Conservation (phyloP, 768 basidiomycete species). For the Asterophora lycoperdoides region DNA sequence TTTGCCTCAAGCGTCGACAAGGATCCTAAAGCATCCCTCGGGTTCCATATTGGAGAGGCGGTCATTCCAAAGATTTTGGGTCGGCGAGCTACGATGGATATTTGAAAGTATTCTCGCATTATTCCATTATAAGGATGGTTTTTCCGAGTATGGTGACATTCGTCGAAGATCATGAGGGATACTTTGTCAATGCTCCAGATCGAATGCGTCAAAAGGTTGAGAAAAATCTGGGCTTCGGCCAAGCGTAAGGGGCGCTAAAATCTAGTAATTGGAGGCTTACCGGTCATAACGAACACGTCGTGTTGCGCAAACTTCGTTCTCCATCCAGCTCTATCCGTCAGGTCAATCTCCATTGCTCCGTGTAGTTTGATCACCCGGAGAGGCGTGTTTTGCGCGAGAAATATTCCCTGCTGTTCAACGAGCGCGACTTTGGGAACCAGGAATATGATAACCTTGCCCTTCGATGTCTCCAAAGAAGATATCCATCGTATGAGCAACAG, state of each 20-base stretch:
- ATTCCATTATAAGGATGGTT: constrained; percentile 77
- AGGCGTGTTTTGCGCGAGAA: constrained; percentile 59
- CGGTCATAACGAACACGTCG: constrained; percentile 85
- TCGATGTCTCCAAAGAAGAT: constrained; percentile 42
- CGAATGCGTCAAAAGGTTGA: constrained; percentile 77
- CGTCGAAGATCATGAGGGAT: constrained; percentile 73
- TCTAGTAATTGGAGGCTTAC: constrained; percentile 30
- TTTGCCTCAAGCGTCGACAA: constrained; percentile 63
- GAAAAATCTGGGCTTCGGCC: constrained; percentile 69
- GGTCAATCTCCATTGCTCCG: constrained; percentile 67
- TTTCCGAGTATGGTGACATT: constrained; percentile 75
- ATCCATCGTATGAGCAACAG: constrained; percentile 77
- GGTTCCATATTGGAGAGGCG: constrained; percentile 84
- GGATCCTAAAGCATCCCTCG: constrained; percentile 61
- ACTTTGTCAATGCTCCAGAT: constrained; percentile 71
- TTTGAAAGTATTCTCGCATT: constrained; percentile 60
- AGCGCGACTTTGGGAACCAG: constrained; percentile 83
- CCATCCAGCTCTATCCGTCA: constrained; percentile 67
- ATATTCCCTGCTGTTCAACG: constrained; percentile 77
- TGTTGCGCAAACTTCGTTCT: constrained; percentile 51
- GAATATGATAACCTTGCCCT: constrained; percentile 67
- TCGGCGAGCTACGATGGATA: constrained; percentile 39
- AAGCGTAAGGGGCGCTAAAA: background rate
- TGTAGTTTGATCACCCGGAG: constrained; percentile 65
- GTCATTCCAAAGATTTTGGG: constrained; percentile 94